phyloP scores from a whole-genome alignment of 2,329 filamentous ascomycete species.

The Metarhizium robertsii region DNA sequence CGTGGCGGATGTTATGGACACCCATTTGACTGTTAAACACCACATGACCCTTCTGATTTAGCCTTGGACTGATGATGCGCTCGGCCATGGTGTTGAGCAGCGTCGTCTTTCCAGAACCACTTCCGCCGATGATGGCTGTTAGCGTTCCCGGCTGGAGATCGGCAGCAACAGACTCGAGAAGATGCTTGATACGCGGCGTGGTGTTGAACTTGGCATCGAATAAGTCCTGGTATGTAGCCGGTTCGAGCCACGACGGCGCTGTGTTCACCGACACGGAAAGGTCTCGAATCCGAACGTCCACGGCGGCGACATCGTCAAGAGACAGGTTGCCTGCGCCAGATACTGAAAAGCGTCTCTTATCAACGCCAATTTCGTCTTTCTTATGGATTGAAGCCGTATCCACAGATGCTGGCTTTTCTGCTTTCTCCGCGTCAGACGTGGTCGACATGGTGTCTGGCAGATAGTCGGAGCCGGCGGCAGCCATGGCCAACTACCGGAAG shows the following conservation, averaged over 20 bases:
- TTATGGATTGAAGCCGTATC: constrained; percentile 14
- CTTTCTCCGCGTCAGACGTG: constrained; percentile 18
- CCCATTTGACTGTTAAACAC: constrained; percentile 52
- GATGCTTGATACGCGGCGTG: constrained; percentile 32
- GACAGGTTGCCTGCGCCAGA: constrained; percentile 28
- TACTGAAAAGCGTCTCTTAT: constrained; percentile 17
- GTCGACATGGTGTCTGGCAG: not conserved
- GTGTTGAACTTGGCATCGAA: constrained; percentile 28
- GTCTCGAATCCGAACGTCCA: constrained; percentile 43
- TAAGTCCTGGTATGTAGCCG: constrained; percentile 34
- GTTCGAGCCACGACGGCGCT: constrained; percentile 42
- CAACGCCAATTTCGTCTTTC: constrained; percentile 4
- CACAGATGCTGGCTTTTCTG: constrained; percentile 23
- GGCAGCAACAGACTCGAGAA: constrained; percentile 56
- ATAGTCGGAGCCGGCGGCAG: not conserved
- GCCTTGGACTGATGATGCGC: constrained; percentile 47
- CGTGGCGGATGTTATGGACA: constrained; percentile 46
- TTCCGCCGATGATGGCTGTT: constrained; percentile 67
- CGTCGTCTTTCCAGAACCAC: constrained; percentile 65
- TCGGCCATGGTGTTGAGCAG: constrained; percentile 63
- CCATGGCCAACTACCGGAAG: not conserved
- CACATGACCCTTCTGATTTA: constrained; percentile 42
- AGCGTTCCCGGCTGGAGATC: constrained; percentile 56
- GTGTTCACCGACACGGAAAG: constrained; percentile 49
- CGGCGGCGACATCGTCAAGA: constrained; percentile 44